These are phyloP conservation scores for Speleostelium caveatum DNA, from an alignment of 78 protist species.

Conservation along the genomic window DNA sequence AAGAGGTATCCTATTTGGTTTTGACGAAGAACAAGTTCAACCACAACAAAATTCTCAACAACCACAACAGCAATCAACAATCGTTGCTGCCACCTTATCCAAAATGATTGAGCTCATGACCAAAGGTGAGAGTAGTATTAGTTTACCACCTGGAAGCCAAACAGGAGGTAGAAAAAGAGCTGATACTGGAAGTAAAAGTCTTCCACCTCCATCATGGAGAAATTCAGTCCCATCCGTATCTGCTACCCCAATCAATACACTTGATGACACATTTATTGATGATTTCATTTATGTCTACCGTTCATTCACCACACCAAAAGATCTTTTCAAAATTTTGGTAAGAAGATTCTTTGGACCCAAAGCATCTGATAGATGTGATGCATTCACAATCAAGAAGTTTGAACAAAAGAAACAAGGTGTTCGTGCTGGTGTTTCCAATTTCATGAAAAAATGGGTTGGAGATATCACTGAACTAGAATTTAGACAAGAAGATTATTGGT, in stretches of 20 bases:
- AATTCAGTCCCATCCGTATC: conserved; percentile 46
- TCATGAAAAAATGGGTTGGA: conserved; percentile 29
- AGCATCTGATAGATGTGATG: conserved; percentile 17
- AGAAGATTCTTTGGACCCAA: conserved; percentile 68
- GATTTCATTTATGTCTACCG: conserved; percentile 66
- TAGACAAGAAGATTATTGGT: conserved; percentile 40
- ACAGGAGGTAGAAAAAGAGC: conserved; percentile 25
- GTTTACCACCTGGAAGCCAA: background rate
- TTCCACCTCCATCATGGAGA: conserved; percentile 36
- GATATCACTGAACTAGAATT: conserved; percentile 64
- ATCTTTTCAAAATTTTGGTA: conserved; percentile 39
- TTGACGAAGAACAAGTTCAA: conserved; percentile 41
- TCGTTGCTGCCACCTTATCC: conserved; percentile 52
- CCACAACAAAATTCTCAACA: background rate
- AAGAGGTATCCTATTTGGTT: conserved; percentile 64
- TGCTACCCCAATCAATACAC: background rate
- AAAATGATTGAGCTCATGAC: conserved; percentile 76
- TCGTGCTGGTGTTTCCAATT: conserved; percentile 31
- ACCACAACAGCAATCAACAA: background rate
- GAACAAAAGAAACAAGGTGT: conserved; percentile 39
- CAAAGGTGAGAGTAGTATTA: conserved; percentile 22
- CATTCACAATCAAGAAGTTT: conserved; percentile 30
- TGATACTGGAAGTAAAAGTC: conserved; percentile 59
- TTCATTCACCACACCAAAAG: conserved; percentile 69
- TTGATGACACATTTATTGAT: conserved; percentile 64